Evolutionary conservation across 257 asterid genomes (phyloP).

Genomic region (Plantago ovata): DNA sequence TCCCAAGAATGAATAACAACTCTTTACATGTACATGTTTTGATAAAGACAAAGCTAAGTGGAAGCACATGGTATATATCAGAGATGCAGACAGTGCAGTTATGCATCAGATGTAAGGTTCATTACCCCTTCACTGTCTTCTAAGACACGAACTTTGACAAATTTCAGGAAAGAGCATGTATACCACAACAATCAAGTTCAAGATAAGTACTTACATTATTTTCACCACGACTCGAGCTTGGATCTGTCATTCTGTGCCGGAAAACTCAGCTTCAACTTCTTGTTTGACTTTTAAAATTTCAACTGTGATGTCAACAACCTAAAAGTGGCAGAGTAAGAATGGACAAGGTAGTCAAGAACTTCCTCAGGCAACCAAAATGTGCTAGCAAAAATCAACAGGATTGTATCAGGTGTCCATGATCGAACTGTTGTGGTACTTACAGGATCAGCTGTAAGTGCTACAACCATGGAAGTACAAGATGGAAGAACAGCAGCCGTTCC

Average conservation of each 20-base stretch:
- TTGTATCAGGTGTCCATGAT: conserved; percentile 87
- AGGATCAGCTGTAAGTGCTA: conserved; percentile 49
- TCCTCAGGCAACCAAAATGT: conserved; percentile 90
- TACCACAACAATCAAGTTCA: not conserved
- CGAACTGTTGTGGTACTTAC: conserved; percentile 37
- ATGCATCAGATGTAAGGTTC: conserved; percentile 12
- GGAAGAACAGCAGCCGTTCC: conserved; percentile 90
- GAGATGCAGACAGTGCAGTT: conserved; percentile 15
- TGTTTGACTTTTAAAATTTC: conserved; percentile 43
- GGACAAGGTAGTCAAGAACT: conserved; percentile 17
- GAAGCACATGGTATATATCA: too few relatives aligned
- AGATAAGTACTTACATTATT: conserved; percentile 33
- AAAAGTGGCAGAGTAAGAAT: not conserved
- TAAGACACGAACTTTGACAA: too few relatives aligned
- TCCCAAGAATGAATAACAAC: too few relatives aligned
- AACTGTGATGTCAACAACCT: conserved; percentile 41
- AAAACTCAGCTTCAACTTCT: conserved; percentile 57
- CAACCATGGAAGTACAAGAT: conserved; percentile 64
- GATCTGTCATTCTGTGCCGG: conserved; percentile 52
- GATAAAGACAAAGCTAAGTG: too few relatives aligned
- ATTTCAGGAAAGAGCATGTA: too few relatives aligned
- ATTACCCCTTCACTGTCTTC: conserved; percentile 92
- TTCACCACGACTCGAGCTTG: conserved; percentile 41
- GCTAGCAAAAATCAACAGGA: conserved; percentile 60
- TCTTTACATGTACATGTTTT: too few relatives aligned